Evolutionary conservation across 2,329 filamentous ascomycete species (phyloP).

Genomic region (Pleochaeta shiraiana): DNA sequence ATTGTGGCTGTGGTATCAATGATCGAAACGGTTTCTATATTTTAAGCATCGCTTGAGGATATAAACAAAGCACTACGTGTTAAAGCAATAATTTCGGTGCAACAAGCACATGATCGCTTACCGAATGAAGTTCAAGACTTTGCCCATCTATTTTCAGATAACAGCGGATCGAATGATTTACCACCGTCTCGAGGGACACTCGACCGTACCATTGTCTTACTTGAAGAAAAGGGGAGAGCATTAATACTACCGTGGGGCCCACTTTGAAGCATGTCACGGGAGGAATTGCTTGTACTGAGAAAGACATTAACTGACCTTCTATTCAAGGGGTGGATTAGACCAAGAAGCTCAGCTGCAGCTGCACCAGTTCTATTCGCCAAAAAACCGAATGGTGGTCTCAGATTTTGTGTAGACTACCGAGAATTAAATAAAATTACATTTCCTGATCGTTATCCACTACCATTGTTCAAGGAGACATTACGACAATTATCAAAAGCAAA

Average conservation of each 20-base stretch:
- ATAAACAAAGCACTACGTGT: neutral
- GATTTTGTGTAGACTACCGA: neutral
- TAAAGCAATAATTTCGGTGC: neutral
- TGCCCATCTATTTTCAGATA: neutral
- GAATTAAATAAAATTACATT: neutral
- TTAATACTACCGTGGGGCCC: neutral
- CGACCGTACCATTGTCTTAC: neutral
- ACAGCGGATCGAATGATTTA: neutral
- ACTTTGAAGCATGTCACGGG: neutral
- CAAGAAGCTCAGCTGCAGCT: neutral
- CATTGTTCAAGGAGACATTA: neutral
- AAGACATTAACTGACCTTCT: neutral
- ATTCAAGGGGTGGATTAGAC: neutral
- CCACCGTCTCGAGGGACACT: neutral
- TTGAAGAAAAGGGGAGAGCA: neutral
- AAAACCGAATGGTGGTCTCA: neutral
- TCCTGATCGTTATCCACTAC: conserved; percentile 3
- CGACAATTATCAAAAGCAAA: neutral
- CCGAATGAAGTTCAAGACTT: neutral
- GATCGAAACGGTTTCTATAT: neutral
- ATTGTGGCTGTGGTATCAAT: no score
- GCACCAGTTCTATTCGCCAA: neutral
- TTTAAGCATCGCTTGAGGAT: neutral
- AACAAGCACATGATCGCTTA: neutral
- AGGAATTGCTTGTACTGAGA: neutral